phyloP scores from a whole-genome alignment of 495 filamentous ascomycete genomes.

The Lasiosphaeria miniovina region DNA sequence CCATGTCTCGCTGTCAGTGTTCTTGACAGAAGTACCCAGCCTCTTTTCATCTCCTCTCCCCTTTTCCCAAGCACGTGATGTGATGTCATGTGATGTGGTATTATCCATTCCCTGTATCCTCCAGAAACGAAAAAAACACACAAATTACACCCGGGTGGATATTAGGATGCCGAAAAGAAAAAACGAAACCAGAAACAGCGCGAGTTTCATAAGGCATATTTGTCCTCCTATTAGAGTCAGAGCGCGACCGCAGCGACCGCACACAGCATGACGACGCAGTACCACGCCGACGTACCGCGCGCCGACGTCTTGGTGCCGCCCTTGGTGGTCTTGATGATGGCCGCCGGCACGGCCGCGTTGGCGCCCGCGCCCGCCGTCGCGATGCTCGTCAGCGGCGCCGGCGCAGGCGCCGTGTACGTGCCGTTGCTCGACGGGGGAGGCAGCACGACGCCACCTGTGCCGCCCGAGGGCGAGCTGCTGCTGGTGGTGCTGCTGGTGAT shows the following conservation, averaged over 20 bases:
- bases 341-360: not conserved
- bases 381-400: not conserved
- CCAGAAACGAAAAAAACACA: too few relatives aligned
- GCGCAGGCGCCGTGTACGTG: slow-evolving; percentile 2
- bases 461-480: not conserved
- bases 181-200: too few relatives aligned
- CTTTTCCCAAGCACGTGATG: too few relatives aligned
- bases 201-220: too few relatives aligned
- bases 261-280: slow-evolving; percentile 7
- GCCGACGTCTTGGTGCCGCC: not conserved
- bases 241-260: not conserved
- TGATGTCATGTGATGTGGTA: too few relatives aligned
- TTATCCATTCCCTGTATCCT: too few relatives aligned
- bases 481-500: slow-evolving; percentile 4
- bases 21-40: too few relatives aligned
- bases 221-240: too few relatives aligned
- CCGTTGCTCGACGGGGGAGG: not conserved
- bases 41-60: too few relatives aligned
- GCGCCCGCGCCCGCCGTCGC: not conserved
- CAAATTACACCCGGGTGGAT: too few relatives aligned
- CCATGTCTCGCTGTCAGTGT: too few relatives aligned
- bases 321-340: not conserved
- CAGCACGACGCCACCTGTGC: slow-evolving; percentile 4
- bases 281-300: not conserved
- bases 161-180: too few relatives aligned